Percentiles rank a stretch among this genome's conserved stretches.
Conservation (phyloP, 495 filamentous ascomycete species). For the Amphirosellinia nigrospora region DNA sequence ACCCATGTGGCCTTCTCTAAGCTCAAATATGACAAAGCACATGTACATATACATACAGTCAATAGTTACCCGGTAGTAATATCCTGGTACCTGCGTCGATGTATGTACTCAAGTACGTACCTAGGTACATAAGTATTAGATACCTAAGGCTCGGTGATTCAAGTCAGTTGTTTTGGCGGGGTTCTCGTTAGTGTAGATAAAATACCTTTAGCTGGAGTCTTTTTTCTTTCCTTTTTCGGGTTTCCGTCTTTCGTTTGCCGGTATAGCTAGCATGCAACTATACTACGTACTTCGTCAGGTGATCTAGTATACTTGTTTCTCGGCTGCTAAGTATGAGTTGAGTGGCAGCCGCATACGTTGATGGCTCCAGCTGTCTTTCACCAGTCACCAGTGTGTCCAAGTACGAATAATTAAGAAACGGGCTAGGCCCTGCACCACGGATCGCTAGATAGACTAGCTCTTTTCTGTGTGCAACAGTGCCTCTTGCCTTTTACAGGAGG, state of each 20-base stretch:
- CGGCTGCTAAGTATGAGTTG: neutral
- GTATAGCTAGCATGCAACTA: neutral
- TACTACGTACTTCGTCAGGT: slow-evolving; percentile 2
- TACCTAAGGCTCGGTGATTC: neutral
- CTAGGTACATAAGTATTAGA: neutral
- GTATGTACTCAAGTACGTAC: too few species aligned
- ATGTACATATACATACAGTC: neutral
- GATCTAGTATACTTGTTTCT: neutral
- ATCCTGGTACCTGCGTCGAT: neutral
- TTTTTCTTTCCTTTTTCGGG: neutral
- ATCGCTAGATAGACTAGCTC: slow-evolving; percentile 7
- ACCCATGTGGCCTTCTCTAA: too few species aligned
- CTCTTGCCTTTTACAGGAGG: neutral
- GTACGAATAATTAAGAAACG: slow-evolving; percentile 5
- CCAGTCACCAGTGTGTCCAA: neutral
- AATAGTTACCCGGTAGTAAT: neutral
- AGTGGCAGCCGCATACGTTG: slow-evolving; percentile 4
- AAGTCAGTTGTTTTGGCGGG: neutral
- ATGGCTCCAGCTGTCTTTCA: neutral
- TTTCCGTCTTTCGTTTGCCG: neutral
- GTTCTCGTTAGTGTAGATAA: neutral
- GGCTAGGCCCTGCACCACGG: slow-evolving; percentile 12
- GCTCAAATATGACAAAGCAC: neutral
- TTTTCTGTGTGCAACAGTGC: neutral
- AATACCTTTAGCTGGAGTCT: neutral